Conservation (phyloP, 495 filamentous ascomycete species). For the Ramalina intermedia region DNA sequence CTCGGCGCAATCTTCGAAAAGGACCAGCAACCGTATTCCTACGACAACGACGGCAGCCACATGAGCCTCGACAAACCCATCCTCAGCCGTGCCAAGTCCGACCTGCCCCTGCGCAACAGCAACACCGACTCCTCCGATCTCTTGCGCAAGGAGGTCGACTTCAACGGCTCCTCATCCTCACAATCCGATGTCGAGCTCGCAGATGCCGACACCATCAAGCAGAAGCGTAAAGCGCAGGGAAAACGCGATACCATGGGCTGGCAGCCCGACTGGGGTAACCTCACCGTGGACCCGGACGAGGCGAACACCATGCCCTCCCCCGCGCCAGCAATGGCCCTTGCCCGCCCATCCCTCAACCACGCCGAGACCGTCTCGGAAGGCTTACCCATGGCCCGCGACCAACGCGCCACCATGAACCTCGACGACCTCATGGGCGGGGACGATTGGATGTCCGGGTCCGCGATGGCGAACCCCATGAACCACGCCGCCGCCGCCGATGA, state of each 20-base stretch:
- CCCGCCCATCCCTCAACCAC: neutral
- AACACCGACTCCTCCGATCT: constrained; percentile 31
- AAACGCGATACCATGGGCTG: constrained; percentile 2
- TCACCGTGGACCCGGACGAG: neutral
- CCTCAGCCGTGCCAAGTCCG: constrained; percentile 19
- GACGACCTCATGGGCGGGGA: constrained; percentile 3
- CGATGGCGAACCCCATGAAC: neutral
- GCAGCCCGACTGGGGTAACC: constrained; percentile 1
- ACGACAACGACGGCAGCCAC: constrained; percentile 21
- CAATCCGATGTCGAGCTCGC: constrained; percentile 1
- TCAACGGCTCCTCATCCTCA: neutral
- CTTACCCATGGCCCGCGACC: neutral
- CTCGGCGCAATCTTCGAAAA: neutral
- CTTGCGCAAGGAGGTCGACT: constrained; percentile 11
- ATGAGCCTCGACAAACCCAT: constrained; percentile 12
- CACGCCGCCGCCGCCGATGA: neutral
- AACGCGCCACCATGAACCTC: neutral
- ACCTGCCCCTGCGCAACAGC: constrained; percentile 35
- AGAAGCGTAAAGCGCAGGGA: neutral
- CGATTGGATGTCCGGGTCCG: neutral
- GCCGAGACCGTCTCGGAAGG: constrained; percentile 1
- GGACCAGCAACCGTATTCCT: neutral
- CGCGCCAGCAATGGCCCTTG: neutral
- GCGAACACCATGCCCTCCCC: neutral
- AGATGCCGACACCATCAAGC: constrained; percentile 3